These are phyloP conservation scores for Cucurbita pepo DNA, from an alignment of 306 rosid species.

Conservation along the genomic window DNA sequence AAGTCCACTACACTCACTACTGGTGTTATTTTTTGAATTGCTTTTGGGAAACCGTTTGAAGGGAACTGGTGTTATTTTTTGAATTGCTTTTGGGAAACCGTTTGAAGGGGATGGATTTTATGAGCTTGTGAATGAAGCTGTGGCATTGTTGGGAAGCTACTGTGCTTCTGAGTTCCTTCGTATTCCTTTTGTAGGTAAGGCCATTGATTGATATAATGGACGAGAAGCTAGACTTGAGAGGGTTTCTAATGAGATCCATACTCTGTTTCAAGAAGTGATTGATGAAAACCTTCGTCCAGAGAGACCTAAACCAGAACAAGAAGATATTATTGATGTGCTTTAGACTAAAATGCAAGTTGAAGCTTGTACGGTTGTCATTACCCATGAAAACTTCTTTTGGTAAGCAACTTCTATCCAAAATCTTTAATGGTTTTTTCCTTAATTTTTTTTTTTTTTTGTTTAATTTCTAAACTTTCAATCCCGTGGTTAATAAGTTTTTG, in stretches of 20 bases:
- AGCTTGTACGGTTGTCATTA: neutral
- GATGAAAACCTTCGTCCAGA: slow-evolving; percentile 9
- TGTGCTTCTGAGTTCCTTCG: too few species aligned
- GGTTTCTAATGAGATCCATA: slow-evolving; percentile 16
- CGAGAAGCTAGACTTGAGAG: slow-evolving; percentile 6
- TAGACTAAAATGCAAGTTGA: neutral
- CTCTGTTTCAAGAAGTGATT: slow-evolving; percentile 24
- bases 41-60: too few species aligned
- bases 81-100: too few species aligned
- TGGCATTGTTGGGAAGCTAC: too few species aligned
- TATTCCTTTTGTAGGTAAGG: neutral
- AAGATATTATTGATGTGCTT: slow-evolving; percentile 14
- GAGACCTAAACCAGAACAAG: slow-evolving; percentile 6
- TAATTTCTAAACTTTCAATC: too few species aligned
- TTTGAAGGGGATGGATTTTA: too few species aligned
- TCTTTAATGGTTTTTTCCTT: neutral
- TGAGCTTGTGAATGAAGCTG: too few species aligned
- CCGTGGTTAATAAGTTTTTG: too few species aligned
- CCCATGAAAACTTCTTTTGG: slow-evolving; percentile 13
- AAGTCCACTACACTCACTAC: slow-evolving; percentile 9
- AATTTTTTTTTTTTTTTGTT: too few species aligned
- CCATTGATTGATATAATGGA: slow-evolving; percentile 22
- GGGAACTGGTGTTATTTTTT: too few species aligned
- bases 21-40: too few species aligned
- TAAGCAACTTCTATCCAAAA: neutral